A percentile compares a stretch with the other conserved stretches of the same genome.
phyloP scores from a whole-genome alignment of 129 eudicot species.

The Flaveria ramosissima region DNA sequence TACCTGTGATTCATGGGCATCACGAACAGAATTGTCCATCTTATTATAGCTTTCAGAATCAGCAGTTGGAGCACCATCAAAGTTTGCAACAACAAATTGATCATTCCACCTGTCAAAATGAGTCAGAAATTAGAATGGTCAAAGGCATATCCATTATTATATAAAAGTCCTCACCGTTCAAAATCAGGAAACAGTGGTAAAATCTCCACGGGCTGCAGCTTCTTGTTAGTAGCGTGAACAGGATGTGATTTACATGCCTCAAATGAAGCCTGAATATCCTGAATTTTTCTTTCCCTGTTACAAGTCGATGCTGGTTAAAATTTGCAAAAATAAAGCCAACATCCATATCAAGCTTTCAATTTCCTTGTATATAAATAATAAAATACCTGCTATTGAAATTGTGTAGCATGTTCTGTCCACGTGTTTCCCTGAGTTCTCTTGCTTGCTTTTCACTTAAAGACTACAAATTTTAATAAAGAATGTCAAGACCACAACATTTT shows the following conservation, averaged over 20 bases:
- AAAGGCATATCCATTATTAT: background rate
- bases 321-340: conserved; percentile 1
- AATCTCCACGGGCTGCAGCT: conserved; percentile 60
- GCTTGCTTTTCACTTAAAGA: conserved; percentile 89
- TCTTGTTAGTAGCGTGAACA: conserved; percentile 72
- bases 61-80: conserved; percentile 86
- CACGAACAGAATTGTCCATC: conserved; percentile 62
- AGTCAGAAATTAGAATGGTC: conserved; percentile 25
- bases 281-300: conserved; percentile 67
- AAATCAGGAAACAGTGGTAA: conserved; percentile 82
- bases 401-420: conserved; percentile 60
- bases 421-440: conserved; percentile 68
- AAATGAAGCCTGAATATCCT: conserved; percentile 71
- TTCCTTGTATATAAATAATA: conserved; percentile 3
- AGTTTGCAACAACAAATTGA: conserved; percentile 65
- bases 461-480: conserved; percentile 37
- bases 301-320: background rate
- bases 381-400: conserved; percentile 56
- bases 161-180: conserved; percentile 53
- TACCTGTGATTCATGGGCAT: conserved; percentile 72
- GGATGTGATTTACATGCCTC: conserved; percentile 82
- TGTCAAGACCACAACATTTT: background rate
- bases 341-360: conserved; percentile 19
- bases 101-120: conserved; percentile 55
- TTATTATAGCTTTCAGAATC: conserved; percentile 77